Conservation (phyloP, 139 green algal genomes). For the Edaphochlamys debaryana region DNA sequence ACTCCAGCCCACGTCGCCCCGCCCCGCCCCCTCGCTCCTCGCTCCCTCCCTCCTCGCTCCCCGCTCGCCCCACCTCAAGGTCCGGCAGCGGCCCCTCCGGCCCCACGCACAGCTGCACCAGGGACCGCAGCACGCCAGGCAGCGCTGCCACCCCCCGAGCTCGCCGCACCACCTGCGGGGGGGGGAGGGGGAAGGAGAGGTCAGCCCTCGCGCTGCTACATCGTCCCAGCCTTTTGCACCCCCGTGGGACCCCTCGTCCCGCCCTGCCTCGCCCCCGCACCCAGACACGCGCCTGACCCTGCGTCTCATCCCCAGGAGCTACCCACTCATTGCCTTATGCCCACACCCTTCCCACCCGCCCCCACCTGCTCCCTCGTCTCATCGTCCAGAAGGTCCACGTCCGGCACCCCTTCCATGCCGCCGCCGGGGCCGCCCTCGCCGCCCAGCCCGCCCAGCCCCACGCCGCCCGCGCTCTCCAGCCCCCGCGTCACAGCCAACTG, state of each 20-base stretch:
- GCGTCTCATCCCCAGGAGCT: not conserved
- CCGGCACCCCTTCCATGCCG: conserved; percentile 23
- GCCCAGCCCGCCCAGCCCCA: not conserved
- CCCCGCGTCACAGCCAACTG: not conserved
- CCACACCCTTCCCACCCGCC: not conserved
- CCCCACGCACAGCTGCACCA: conserved; percentile 51
- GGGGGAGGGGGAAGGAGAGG: no score
- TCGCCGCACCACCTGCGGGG: conserved; percentile 8
- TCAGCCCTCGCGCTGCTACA: no score
- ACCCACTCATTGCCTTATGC: not conserved
- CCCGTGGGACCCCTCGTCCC: no score
- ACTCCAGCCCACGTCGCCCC: no score
- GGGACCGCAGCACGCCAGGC: conserved; percentile 37
- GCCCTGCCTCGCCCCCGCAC: no score
- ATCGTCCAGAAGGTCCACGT: conserved; percentile 50
- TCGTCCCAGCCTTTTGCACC: no score
- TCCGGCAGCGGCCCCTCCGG: conserved; percentile 55
- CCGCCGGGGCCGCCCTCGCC: not conserved
- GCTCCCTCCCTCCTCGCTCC: not conserved
- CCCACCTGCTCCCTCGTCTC: conserved; percentile 48
- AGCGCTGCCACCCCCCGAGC: conserved; percentile 23
- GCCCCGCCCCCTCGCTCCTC: no score
- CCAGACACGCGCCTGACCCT: no score
- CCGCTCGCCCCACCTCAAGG: conserved; percentile 51
- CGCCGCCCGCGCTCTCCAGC: not conserved